Evolutionary conservation across 2,329 filamentous ascomycete species (phyloP).

Genomic region (Xylaria sp.): DNA sequence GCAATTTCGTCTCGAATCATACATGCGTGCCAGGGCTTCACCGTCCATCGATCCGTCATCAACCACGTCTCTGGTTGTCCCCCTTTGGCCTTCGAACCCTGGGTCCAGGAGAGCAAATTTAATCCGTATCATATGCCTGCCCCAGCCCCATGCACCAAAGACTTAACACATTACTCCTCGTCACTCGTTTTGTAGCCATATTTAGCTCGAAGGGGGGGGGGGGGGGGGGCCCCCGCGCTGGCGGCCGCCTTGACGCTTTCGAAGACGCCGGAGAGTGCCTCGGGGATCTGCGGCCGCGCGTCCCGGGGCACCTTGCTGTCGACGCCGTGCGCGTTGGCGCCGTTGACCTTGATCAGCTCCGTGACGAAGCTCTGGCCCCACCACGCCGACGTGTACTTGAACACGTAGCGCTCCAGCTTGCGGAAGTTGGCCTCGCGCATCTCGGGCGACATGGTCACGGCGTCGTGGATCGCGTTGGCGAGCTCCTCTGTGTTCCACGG

Average conservation of each 20-base stretch:
- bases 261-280: constrained; percentile 31
- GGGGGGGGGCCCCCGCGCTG: constrained; percentile 31
- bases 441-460: constrained; percentile 94
- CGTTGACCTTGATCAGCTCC: constrained; percentile 67
- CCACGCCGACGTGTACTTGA: constrained; percentile 97
- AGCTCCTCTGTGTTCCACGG: constrained; percentile 98
- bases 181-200: neutral
- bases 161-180: neutral
- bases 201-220: neutral
- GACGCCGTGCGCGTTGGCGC: constrained; percentile 27
- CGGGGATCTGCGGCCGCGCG: constrained; percentile 21
- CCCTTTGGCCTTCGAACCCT: neutral
- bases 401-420: constrained; percentile 92
- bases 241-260: constrained; percentile 34
- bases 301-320: constrained; percentile 26
- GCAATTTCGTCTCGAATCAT: neutral
- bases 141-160: too few relatives aligned
- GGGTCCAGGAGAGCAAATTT: neutral
- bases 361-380: constrained; percentile 93
- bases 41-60: constrained; percentile 4
- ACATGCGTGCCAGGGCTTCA: constrained; percentile 15
- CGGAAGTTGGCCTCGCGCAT: constrained; percentile 84
- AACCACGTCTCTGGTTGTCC: too few relatives aligned
- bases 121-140: neutral
- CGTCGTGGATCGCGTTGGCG: constrained; percentile 89